Conservation (phyloP, 2,329 filamentous ascomycete species). For the Calonectria hongkongensis region DNA sequence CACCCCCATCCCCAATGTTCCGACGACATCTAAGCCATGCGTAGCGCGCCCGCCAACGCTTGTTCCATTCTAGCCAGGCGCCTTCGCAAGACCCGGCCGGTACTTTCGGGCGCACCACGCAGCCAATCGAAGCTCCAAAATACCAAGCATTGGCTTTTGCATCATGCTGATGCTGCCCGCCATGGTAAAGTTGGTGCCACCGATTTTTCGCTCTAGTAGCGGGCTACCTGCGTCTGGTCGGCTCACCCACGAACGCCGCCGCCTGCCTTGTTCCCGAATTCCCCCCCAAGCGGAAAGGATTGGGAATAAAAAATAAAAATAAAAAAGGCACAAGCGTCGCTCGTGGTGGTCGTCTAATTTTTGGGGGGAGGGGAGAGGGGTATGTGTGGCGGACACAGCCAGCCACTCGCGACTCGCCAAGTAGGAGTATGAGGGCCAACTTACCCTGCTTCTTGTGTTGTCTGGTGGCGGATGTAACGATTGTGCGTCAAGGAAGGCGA, state of each 20-base stretch:
- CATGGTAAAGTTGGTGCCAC: conserved; percentile 8
- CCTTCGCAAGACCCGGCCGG: conserved; percentile 13
- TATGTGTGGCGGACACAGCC: conserved; percentile 10
- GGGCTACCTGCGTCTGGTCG: conserved; percentile 4
- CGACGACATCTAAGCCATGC: conserved; percentile 14
- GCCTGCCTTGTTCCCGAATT: neutral
- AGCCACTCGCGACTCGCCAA: conserved; percentile 19
- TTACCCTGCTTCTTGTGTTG: conserved; percentile 25
- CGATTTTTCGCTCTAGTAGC: conserved; percentile 12
- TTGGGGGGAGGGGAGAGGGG: neutral
- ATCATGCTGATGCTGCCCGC: neutral
- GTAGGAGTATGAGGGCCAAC: conserved; percentile 23
- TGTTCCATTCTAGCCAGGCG: conserved; percentile 22
- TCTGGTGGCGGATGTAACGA: conserved; percentile 31
- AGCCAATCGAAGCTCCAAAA: conserved; percentile 1
- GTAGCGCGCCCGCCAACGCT: conserved; percentile 16
- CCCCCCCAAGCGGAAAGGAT: neutral
- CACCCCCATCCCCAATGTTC: conserved; percentile 7
- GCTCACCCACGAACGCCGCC: neutral
- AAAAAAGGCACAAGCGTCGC: neutral
- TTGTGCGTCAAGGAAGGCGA: conserved; percentile 17
- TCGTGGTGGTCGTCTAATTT: neutral
- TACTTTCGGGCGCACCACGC: conserved; percentile 19
- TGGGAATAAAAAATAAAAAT: neutral
- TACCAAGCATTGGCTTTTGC: conserved; percentile 1